These are phyloP conservation scores for Tetracentron sinense DNA, from an alignment of 164 flowering plant species.

Conservation along the genomic window DNA sequence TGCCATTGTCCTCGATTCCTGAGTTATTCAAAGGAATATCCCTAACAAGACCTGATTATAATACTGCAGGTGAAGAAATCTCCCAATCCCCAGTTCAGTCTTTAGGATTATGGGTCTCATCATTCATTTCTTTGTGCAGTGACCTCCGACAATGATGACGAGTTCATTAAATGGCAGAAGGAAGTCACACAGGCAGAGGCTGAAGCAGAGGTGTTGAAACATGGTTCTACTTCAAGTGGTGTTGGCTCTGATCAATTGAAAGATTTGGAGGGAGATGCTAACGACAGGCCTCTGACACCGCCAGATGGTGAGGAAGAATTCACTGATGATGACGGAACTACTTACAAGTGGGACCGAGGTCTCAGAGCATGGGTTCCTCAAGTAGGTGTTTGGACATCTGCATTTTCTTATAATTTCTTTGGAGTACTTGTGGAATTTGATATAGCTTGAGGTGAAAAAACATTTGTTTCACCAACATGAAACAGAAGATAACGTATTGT, in stretches of 20 bases:
- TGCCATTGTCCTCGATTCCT: conserved; percentile 68
- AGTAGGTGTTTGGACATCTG: conserved; percentile 36
- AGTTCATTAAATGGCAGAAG: conserved; percentile 74
- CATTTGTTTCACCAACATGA: no score
- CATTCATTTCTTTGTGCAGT: conserved; percentile 26
- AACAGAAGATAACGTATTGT: no score
- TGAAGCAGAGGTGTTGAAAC: conserved; percentile 38
- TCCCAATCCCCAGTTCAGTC: not conserved
- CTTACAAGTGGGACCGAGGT: conserved; percentile 78
- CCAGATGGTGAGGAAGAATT: conserved; percentile 99
- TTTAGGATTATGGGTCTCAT: conserved; percentile 5
- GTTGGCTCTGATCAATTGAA: conserved; percentile 19
- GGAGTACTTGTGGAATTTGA: no score
- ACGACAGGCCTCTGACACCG: conserved; percentile 63
- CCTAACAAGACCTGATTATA: conserved; percentile 15
- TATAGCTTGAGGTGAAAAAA: no score
- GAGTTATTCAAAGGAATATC: conserved; percentile 38
- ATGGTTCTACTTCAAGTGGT: conserved; percentile 15
- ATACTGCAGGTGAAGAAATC: conserved; percentile 31
- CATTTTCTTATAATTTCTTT: not conserved
- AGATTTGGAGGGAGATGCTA: conserved; percentile 30
- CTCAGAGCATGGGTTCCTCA: conserved; percentile 97
- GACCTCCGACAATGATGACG: conserved; percentile 46
- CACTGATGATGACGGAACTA: conserved; percentile 96
- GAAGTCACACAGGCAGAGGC: conserved; percentile 70